phyloP scores from a whole-genome alignment of 2,329 filamentous ascomycete genomes.

The Colletotrichum incanum region DNA sequence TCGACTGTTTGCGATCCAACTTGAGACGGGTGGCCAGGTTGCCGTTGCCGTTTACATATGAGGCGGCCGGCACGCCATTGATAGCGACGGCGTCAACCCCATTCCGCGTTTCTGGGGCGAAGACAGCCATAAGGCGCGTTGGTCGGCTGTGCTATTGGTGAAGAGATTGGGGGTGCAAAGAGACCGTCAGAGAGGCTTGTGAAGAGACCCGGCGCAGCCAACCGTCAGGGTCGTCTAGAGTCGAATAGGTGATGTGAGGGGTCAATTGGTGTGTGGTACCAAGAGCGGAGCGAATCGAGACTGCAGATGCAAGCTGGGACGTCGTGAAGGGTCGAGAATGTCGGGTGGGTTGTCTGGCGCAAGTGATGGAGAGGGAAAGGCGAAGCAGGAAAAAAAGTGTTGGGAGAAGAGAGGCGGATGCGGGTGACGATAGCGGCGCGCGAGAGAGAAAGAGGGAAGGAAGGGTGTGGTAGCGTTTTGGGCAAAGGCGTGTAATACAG shows the following conservation, averaged over 20 bases:
- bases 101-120: slow-evolving; percentile 52
- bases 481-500: slow-evolving; percentile 32
- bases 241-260: slow-evolving; percentile 26
- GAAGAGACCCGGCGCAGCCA: slow-evolving; percentile 8
- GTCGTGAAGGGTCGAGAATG: slow-evolving; percentile 1
- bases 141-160: slow-evolving; percentile 19
- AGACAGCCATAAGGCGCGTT: slow-evolving; percentile 48
- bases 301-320: slow-evolving; percentile 18
- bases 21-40: slow-evolving; percentile 55
- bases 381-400: slow-evolving; percentile 29
- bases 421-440: slow-evolving; percentile 39
- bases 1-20: slow-evolving; percentile 71
- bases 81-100: slow-evolving; percentile 47
- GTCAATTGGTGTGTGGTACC: slow-evolving; percentile 37
- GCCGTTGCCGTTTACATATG: slow-evolving; percentile 55
- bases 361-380: slow-evolving; percentile 10
- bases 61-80: slow-evolving; percentile 46
- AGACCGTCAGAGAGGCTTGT: slow-evolving; percentile 12
- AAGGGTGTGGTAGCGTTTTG: slow-evolving; percentile 23
- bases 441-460: slow-evolving; percentile 3
- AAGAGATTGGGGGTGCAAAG: slow-evolving; percentile 46
- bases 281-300: slow-evolving; percentile 34
- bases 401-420: slow-evolving; percentile 20
- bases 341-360: slow-evolving; percentile 7
- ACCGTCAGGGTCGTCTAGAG: slow-evolving; percentile 23